Percentiles rank a stretch among this genome's conserved stretches.
These are phyloP conservation scores for Cordyceps cicadae DNA, from an alignment of 2,329 filamentous ascomycete genomes.

Conservation along the genomic window DNA sequence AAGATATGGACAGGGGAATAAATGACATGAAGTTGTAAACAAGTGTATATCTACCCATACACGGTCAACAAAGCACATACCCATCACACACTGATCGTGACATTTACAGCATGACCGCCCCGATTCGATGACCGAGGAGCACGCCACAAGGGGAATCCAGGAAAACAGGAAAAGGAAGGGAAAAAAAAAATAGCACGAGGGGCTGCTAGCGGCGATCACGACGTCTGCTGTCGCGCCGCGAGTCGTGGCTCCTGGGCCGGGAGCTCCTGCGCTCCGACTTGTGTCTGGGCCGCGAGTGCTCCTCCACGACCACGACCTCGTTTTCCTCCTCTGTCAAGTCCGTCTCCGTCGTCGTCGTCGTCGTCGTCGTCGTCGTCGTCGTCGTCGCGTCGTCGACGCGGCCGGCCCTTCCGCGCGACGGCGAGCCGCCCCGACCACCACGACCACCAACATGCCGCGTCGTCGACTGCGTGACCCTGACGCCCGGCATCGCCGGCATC, in stretches of 20 bases:
- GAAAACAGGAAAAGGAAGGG: too few species aligned
- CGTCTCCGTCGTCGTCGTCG: conserved; percentile 16
- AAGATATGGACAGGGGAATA: too few species aligned
- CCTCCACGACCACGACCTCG: conserved; percentile 32
- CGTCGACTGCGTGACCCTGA: not conserved
- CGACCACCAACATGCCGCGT: not conserved
- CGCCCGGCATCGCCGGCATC: not conserved
- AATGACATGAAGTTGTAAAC: too few species aligned
- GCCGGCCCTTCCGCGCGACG: not conserved
- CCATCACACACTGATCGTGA: too few species aligned
- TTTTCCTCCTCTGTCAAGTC: conserved; percentile 23
- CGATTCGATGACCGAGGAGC: too few species aligned
- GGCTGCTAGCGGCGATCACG: not conserved
- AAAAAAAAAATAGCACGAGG: too few species aligned
- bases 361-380: conserved; percentile 5
- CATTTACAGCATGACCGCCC: too few species aligned
- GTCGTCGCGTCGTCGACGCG: not conserved
- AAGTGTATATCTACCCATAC: too few species aligned
- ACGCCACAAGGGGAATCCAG: too few species aligned
- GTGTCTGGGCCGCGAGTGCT: conserved; percentile 23
- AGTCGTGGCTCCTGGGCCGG: not conserved
- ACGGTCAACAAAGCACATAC: too few species aligned
- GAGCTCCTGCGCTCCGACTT: conserved; percentile 5
- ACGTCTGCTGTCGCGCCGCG: conserved; percentile 3
- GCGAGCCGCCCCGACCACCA: not conserved